A percentile compares a stretch with the other conserved stretches of the same genome.
phyloP scores from a whole-genome alignment of 2,329 filamentous ascomycete species.

The Colletotrichum navitas region DNA sequence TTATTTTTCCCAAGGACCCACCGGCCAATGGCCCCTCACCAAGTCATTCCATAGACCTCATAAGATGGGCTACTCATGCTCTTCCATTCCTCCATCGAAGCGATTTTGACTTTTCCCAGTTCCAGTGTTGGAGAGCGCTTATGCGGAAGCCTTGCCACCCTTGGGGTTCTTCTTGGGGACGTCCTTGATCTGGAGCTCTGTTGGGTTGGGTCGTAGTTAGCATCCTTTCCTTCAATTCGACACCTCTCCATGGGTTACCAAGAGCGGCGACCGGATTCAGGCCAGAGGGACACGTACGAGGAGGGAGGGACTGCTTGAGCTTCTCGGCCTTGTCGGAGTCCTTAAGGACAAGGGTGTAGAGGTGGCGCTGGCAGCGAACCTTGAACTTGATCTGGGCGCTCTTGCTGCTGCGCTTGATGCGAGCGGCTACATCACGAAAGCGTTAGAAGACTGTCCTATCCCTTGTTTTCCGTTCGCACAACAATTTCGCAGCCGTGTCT shows the following conservation, averaged over 20 bases:
- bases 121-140: conserved; percentile 42
- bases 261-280: background rate
- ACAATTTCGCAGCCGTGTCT: conserved; percentile 18
- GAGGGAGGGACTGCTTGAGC: conserved; percentile 98
- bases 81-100: conserved; percentile 40
- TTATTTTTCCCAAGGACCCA: conserved; percentile 30
- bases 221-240: background rate
- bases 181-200: conserved; percentile 67
- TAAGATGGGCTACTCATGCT: conserved; percentile 37
- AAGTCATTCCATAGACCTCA: conserved; percentile 38
- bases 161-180: conserved; percentile 67
- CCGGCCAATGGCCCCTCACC: conserved; percentile 22
- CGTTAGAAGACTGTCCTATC: conserved; percentile 47
- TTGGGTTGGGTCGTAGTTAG: conserved; percentile 25
- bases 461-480: conserved; percentile 3
- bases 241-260: background rate
- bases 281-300: conserved; percentile 74
- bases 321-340: conserved; percentile 99
- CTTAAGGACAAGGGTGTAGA: conserved; percentile 99
- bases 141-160: conserved; percentile 54
- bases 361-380: conserved; percentile 96
- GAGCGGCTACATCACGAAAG: conserved; percentile 71
- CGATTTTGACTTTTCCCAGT: conserved; percentile 16
- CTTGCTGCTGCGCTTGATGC: conserved; percentile 96
- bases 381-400: conserved; percentile 99